Evolutionary conservation across 2,329 filamentous ascomycete genomes (phyloP), one percentile per base, ranked within the genome.

Genomic region (Bipolaris victoriae): DNA sequence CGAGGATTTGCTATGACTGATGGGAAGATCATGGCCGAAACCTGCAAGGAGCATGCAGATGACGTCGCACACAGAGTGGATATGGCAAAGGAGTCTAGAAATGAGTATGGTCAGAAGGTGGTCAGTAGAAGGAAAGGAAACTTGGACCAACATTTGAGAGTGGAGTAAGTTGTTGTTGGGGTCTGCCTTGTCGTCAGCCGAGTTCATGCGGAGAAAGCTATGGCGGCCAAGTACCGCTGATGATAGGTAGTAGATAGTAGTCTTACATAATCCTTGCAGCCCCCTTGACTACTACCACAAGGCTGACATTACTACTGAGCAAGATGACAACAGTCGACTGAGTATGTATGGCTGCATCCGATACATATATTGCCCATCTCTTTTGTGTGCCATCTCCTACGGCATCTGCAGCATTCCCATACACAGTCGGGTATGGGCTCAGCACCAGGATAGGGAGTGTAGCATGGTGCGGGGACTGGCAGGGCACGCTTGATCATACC

Each of bases 341-440:
- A 43, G 31, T 62, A 62, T 13, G 24, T 35, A 49, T 64, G 59
- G 39, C 52, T 51, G 40, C 63, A 64, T 13, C 58, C 63, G 11
- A 62, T 50, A 45, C 61, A 65, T 7, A 58, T 24, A 18, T 61
- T 29, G 5, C 63, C 56, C 37, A 64, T 24, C 44, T 65, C 52
- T 36, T 56, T 57, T 29, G 54, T 61, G 44, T 55, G 24, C 61
- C 61, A 65, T 26, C 39, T 50, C 40, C 57, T 57, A n/a, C 33
- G 41, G 40, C 63, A 65, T n/a, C 57, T 49, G 26, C 56, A 64
- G 18, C 63, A 64, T 18, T 40, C 16, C 61, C 61, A 64, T 13
- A 53, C 51, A 6, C 44, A 59, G 35, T 61, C 50, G 13, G 61
- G 50, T n/a, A 62, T 49, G 5, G 55, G 47, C 36, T 64, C 58